Conservation (phyloP, 345 rosid species). For the Arabidopsis suecica region DNA sequence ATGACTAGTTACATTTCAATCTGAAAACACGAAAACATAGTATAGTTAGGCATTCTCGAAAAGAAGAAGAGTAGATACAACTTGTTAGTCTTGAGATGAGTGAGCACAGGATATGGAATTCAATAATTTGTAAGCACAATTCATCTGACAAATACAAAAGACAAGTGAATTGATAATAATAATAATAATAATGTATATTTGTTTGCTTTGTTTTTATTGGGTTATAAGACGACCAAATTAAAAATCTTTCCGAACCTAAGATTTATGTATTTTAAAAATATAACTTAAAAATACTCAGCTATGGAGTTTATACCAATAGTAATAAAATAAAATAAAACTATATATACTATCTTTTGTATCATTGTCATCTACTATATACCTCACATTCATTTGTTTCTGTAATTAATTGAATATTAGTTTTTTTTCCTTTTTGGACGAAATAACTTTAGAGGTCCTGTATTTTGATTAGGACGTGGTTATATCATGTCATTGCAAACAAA, state of each 20-base stretch:
- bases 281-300: neutral
- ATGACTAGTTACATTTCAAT: neutral
- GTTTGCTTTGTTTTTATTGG: neutral
- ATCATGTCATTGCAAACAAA: conserved; percentile 8
- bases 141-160: neutral
- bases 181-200: neutral
- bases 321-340: neutral
- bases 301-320: neutral
- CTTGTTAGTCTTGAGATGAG: neutral
- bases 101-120: neutral
- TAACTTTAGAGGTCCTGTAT: neutral
- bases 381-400: conserved; percentile 2
- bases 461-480: conserved; percentile 20
- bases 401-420: neutral
- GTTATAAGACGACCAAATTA: neutral
- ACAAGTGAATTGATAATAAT: neutral
- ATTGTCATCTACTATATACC: neutral
- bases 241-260: neutral
- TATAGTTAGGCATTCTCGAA: neutral
- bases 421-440: neutral
- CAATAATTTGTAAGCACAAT: neutral
- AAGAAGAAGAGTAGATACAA: neutral
- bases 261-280: conserved; percentile 1
- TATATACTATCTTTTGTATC: neutral
- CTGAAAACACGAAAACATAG: neutral